Evolutionary conservation across 2,329 filamentous ascomycete genomes (phyloP), one percentile per base, ranked within the genome.

Genomic region (Botryosphaeria dothidea): DNA sequence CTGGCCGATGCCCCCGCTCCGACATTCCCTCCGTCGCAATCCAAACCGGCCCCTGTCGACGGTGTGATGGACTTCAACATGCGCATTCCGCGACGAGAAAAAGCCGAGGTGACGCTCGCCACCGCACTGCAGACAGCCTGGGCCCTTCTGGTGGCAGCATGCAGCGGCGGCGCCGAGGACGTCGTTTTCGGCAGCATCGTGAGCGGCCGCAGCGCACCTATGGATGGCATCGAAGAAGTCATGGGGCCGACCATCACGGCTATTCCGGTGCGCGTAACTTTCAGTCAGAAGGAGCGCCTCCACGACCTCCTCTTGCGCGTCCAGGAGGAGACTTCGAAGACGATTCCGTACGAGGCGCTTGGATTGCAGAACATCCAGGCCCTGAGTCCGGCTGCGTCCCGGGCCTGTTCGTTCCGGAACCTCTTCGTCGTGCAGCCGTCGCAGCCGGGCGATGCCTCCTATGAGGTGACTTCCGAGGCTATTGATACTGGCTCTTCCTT

Each of bases 331-430:
- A 13, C 54, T 0, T n/a, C 38, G 11, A 21, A 11, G 17, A 29
- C 29, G 36, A 67, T 68, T 1, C 68, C 70, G 11, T 68, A 69
- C 46, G 67, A 74, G 66, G 71, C 72, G 9, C 66, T 68, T 52
- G 72, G 72, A 15, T 63, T 69, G 68, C 71, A 72, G 57, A 67
- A 70, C 41, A 71, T 73, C 27, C 65, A 69, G n/a, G 69, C 68
- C 46, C 65, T 71, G 13, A 85, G 82, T 69, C 75, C 78, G 1
- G 83, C 85, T 65, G 80, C 82, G 5, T 76, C 81, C 4, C 78
- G 84, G 63, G 84, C 83, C 0, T 85, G 83, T 67, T 82, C 85
- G 67, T 75, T 85, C 38, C 77, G 79, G 1, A 84, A 81, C 0
- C 81, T 83, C 4, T 70, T 86, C 2, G 82, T 86, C 0, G 78